Conservation (phyloP, 2,329 filamentous ascomycete genomes). For the Didymella glomerata region DNA sequence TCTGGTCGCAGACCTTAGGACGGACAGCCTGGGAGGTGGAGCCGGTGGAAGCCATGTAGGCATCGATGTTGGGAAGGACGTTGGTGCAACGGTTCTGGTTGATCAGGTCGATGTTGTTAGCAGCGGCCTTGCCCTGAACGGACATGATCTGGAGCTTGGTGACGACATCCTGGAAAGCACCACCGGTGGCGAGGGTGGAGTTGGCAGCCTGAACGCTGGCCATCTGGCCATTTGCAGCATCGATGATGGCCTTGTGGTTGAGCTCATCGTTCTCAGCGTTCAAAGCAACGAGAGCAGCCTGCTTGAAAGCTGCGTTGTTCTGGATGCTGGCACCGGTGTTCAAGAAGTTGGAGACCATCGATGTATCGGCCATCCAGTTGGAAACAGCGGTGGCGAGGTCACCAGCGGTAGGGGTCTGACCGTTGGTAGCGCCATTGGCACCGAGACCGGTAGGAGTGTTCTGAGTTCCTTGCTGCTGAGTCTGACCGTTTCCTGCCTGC, state of each 20-base stretch:
- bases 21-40: constrained; percentile 42
- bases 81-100: constrained; percentile 51
- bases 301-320: constrained; percentile 49
- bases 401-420: constrained; percentile 37
- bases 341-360: constrained; percentile 51
- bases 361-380: constrained; percentile 51
- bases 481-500: constrained; percentile 20
- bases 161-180: constrained; percentile 52
- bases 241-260: constrained; percentile 51
- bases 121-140: constrained; percentile 44
- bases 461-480: constrained; percentile 20
- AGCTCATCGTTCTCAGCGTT: constrained; percentile 52
- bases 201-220: constrained; percentile 48
- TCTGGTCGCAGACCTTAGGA: constrained; percentile 45
- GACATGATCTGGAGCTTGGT: constrained; percentile 51
- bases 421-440: constrained; percentile 19
- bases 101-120: constrained; percentile 47
- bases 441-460: constrained; percentile 27
- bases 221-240: constrained; percentile 35
- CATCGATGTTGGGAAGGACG: constrained; percentile 50
- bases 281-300: constrained; percentile 48
- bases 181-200: constrained; percentile 48
- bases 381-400: constrained; percentile 48
- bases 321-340: constrained; percentile 45
- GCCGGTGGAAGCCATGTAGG: constrained; percentile 48